Percentiles rank a stretch among this genome's conserved stretches.
phyloP scores from a whole-genome alignment of 352 stramenopile species.

The Globisporangium spiculum region DNA sequence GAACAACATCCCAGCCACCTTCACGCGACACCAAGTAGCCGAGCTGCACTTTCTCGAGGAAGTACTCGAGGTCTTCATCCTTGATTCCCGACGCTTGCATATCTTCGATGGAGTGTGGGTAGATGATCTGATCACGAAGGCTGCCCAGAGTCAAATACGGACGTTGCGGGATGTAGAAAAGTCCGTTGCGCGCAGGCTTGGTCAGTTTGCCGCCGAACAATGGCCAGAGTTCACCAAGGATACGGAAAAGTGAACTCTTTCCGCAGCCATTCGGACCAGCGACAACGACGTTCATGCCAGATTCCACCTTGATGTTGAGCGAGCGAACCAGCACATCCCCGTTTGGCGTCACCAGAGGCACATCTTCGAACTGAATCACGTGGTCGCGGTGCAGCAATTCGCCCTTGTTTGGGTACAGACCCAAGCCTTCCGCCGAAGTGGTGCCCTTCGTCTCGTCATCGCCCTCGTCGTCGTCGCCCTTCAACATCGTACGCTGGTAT shows the following conservation, averaged over 20 bases:
- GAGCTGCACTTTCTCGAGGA: slow-evolving; percentile 81
- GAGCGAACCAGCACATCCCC: slow-evolving; percentile 84
- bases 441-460: slow-evolving; percentile 23
- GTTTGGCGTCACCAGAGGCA: slow-evolving; percentile 87
- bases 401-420: slow-evolving; percentile 62
- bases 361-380: slow-evolving; percentile 86
- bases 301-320: slow-evolving; percentile 81
- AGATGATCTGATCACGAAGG: slow-evolving; percentile 89
- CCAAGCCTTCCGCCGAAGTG: slow-evolving; percentile 43
- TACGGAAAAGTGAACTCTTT: slow-evolving; percentile 88
- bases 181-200: slow-evolving; percentile 71
- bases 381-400: slow-evolving; percentile 51
- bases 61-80: slow-evolving; percentile 63
- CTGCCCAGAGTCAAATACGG: slow-evolving; percentile 86
- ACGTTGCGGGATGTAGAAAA: slow-evolving; percentile 92
- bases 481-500: slow-evolving; percentile 80
- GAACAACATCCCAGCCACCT: slow-evolving; percentile 74
- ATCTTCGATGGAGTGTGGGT: slow-evolving; percentile 74
- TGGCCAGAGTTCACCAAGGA: slow-evolving; percentile 87
- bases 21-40: slow-evolving; percentile 72
- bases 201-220: slow-evolving; percentile 73
- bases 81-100: slow-evolving; percentile 50
- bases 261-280: slow-evolving; percentile 81
- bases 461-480: slow-evolving; percentile 32
- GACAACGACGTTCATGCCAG: slow-evolving; percentile 89